phyloP scores from a whole-genome alignment of 2,329 filamentous ascomycete genomes.

The Cercospora sp. region DNA sequence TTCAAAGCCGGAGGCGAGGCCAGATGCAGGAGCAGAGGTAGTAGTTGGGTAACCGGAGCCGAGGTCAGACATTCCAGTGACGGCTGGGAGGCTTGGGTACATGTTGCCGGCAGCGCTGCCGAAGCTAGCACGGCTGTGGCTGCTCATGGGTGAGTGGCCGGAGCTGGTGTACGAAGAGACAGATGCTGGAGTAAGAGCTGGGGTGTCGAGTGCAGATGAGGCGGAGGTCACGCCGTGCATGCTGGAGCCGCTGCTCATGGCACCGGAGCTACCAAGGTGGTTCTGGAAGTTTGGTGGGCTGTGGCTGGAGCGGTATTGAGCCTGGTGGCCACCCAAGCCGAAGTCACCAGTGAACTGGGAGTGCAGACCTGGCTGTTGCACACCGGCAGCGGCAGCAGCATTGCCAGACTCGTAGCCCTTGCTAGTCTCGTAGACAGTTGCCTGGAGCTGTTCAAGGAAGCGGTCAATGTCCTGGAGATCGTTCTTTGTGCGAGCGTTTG shows the following conservation, averaged over 20 bases:
- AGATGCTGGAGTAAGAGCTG: conserved; percentile 73
- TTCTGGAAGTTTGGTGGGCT: conserved; percentile 51
- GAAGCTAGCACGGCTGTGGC: conserved; percentile 60
- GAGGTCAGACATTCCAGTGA: conserved; percentile 64
- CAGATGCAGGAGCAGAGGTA: conserved; percentile 66
- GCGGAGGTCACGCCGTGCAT: conserved; percentile 43
- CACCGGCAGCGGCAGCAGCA: conserved; percentile 73
- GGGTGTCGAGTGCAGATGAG: conserved; percentile 60
- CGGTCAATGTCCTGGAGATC: conserved; percentile 93
- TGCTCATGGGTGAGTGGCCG: conserved; percentile 74
- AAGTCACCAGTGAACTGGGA: conserved; percentile 48
- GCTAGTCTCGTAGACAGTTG: conserved; percentile 91
- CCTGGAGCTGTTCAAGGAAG: conserved; percentile 93
- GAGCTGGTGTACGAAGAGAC: conserved; percentile 71
- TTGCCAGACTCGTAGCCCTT: conserved; percentile 72
- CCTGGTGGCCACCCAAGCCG: conserved; percentile 52
- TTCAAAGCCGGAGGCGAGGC: conserved; percentile 65
- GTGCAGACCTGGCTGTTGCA: conserved; percentile 72
- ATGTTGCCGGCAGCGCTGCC: conserved; percentile 55
- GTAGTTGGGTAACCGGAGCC: conserved; percentile 61
- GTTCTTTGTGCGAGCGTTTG: conserved; percentile 89
- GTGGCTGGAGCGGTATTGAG: conserved; percentile 55
- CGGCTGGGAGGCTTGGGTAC: conserved; percentile 74
- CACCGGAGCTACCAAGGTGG: conserved; percentile 32
- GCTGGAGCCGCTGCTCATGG: conserved; percentile 43